These are phyloP conservation scores for Pistacia atlantica DNA, from an alignment of 345 rosid species.

Conservation along the genomic window DNA sequence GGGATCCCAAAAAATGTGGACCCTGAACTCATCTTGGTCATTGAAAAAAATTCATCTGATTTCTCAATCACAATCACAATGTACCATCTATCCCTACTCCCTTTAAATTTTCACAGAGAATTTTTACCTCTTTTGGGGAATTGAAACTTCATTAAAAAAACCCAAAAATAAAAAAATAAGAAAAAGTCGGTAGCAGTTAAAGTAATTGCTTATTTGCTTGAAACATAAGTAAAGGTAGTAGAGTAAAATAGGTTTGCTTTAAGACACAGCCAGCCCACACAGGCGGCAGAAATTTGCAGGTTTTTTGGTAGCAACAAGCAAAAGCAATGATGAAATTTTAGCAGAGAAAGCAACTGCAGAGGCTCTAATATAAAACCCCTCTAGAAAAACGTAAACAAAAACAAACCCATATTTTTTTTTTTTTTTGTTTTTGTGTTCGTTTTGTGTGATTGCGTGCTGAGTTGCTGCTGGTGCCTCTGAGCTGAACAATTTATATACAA, in stretches of 20 bases:
- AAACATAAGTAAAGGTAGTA: slow-evolving; percentile 21
- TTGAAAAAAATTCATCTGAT: too few relatives aligned
- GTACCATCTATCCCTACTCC: background rate
- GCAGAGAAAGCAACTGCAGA: too few relatives aligned
- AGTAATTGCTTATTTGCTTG: slow-evolving; percentile 23
- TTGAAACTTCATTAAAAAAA: background rate
- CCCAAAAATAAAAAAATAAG: background rate
- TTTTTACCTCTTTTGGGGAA: slow-evolving; percentile 19
- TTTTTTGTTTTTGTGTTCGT: background rate
- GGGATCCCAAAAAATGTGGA: background rate
- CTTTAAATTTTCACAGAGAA: background rate
- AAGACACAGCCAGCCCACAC: background rate
- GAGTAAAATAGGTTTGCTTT: background rate
- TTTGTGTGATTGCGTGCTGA: slow-evolving; percentile 36
- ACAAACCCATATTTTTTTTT: background rate
- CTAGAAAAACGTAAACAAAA: background rate
- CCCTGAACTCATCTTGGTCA: background rate
- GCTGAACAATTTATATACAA: background rate
- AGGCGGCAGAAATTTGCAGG: slow-evolving; percentile 32
- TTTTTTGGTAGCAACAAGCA: background rate
- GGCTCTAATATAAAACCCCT: too few relatives aligned
- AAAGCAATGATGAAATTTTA: slow-evolving; percentile 23
- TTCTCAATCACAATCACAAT: background rate
- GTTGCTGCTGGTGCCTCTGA: background rate
- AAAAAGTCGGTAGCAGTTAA: slow-evolving; percentile 25